A percentile compares a stretch with the other conserved stretches of the same genome.
These are phyloP conservation scores for Coemansia sp. DNA, from an alignment of 192 early-diverging fungal genomes.

Conservation along the genomic window DNA sequence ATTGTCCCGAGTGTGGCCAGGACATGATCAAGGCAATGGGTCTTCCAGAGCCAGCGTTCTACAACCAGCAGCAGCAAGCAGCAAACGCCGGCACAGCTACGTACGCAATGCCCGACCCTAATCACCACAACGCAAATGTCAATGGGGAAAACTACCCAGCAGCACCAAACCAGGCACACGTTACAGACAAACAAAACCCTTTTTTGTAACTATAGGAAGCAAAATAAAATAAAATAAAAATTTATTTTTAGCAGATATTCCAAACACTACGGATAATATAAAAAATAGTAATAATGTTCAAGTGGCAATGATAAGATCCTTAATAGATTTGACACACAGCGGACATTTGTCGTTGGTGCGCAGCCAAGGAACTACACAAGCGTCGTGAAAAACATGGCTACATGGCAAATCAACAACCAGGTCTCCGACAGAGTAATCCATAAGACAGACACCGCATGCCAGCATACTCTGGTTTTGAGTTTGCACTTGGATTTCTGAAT, in stretches of 20 bases:
- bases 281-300: conserved; percentile 6
- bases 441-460: conserved; percentile 77
- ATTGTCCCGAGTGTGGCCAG: conserved; percentile 42
- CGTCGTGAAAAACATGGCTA: conserved; percentile 78
- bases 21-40: conserved; percentile 36
- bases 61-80: neutral
- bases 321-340: conserved; percentile 58
- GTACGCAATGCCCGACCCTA: neutral
- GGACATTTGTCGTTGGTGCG: conserved; percentile 85
- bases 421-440: conserved; percentile 69
- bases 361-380: conserved; percentile 83
- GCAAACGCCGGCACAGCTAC: neutral
- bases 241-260: too few relatives aligned
- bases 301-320: neutral
- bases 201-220: neutral
- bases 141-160: neutral
- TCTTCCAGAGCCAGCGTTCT: conserved; percentile 8
- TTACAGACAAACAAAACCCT: neutral
- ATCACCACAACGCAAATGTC: neutral
- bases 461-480: conserved; percentile 13
- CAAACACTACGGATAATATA: neutral
- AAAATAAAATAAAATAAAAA: neutral
- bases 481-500: neutral
- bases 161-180: conserved; percentile 2
- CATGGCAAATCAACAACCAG: conserved; percentile 68